Percentiles rank a stretch among this genome's conserved stretches.
Evolutionary conservation across 331 rosid species (phyloP).

Genomic region (Dryas integrifolia): DNA sequence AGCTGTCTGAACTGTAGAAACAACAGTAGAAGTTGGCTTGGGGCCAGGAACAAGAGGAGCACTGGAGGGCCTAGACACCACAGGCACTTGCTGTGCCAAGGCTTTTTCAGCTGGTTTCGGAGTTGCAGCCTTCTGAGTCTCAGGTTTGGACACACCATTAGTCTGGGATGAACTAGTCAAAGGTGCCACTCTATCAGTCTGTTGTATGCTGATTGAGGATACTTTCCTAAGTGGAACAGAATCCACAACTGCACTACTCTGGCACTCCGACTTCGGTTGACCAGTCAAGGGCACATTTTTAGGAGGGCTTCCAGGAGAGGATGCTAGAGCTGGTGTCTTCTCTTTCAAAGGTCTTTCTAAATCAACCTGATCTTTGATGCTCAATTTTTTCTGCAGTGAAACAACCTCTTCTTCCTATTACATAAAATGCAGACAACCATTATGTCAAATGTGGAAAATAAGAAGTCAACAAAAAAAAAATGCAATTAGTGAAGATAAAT

Average conservation of each 20-base stretch:
- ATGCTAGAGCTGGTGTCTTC: slow-evolving; percentile 48
- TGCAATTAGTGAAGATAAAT: not conserved
- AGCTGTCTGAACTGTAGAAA: slow-evolving; percentile 66
- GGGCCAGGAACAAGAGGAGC: slow-evolving; percentile 80
- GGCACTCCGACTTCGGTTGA: slow-evolving; percentile 48
- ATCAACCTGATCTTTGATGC: slow-evolving; percentile 54
- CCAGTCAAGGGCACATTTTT: slow-evolving; percentile 34
- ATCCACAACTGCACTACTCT: slow-evolving; percentile 36
- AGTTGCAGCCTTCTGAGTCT: slow-evolving; percentile 51
- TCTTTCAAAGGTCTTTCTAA: slow-evolving; percentile 53
- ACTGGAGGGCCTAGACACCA: slow-evolving; percentile 73
- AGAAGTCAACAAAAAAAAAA: not conserved
- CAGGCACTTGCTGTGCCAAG: slow-evolving; percentile 45
- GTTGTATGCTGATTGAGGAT: slow-evolving; percentile 46
- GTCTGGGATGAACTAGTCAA: slow-evolving; percentile 36
- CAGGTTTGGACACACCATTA: slow-evolving; percentile 47
- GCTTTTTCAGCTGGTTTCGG: slow-evolving; percentile 56
- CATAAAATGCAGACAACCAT: slow-evolving; percentile 31
- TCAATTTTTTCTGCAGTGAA: slow-evolving; percentile 49
- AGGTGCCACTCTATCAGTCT: slow-evolving; percentile 46
- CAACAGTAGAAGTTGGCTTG: slow-evolving; percentile 73
- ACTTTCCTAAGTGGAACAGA: slow-evolving; percentile 45
- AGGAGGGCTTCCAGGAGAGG: slow-evolving; percentile 57
- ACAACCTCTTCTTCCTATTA: slow-evolving; percentile 53
- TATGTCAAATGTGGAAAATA: slow-evolving; percentile 12